These are phyloP conservation scores for Blepharisma stoltei DNA, from an alignment of 73 alveolate genomes.

Conservation along the genomic window DNA sequence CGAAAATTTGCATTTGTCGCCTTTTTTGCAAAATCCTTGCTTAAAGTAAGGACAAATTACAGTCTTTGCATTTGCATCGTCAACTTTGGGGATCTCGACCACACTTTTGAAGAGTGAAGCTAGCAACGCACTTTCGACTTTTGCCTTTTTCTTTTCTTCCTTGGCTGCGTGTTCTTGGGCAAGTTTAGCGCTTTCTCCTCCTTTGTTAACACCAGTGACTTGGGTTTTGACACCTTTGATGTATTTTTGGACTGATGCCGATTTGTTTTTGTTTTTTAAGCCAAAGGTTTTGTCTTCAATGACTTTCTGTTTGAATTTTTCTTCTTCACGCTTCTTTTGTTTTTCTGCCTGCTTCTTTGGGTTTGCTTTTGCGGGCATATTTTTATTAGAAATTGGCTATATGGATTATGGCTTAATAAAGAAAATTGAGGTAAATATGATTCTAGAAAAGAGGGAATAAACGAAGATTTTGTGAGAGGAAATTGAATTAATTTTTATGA, in stretches of 20 bases:
- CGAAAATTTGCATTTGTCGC: constrained; percentile 90
- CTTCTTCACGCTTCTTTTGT: constrained; percentile 73
- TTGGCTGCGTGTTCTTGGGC: constrained; percentile 67
- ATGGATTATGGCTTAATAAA: too few species aligned
- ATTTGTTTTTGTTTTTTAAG: constrained; percentile 93
- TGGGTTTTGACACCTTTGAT: constrained; percentile 46
- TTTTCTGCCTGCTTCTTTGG: constrained; percentile 23
- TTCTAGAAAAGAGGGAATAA: too few species aligned
- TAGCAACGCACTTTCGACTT: constrained; percentile 76
- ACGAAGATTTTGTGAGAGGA: too few species aligned
- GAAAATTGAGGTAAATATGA: too few species aligned
- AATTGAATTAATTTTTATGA: too few species aligned
- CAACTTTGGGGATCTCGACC: constrained; percentile 75
- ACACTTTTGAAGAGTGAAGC: constrained; percentile 79
- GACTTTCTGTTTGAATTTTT: constrained; percentile 88
- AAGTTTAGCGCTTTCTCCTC: constrained; percentile 29
- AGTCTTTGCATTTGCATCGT: constrained; percentile 61
- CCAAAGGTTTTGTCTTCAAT: constrained; percentile 98
- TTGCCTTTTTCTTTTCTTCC: constrained; percentile 77
- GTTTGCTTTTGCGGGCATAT: neutral
- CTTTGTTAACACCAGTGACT: constrained; percentile 39
- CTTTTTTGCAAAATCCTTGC: constrained; percentile 85
- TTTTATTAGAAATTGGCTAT: neutral
- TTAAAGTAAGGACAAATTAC: constrained; percentile 86
- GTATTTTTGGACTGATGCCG: constrained; percentile 84